A percentile compares a stretch with the other conserved stretches of the same genome.
Conservation (phyloP, 2,329 filamentous ascomycete genomes). For the Aspergillus fumigatus region DNA sequence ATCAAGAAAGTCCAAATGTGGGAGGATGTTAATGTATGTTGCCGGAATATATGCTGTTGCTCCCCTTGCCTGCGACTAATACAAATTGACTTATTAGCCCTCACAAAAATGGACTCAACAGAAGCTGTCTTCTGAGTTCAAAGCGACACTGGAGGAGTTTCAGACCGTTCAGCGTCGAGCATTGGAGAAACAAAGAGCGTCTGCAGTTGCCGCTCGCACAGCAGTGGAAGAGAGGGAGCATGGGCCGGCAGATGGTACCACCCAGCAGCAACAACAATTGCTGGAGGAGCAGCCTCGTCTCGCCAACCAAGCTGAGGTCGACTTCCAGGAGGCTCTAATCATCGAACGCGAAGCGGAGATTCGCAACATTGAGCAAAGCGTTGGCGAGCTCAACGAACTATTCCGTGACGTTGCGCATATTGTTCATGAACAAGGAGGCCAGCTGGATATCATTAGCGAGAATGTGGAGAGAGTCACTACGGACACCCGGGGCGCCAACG, state of each 20-base stretch:
- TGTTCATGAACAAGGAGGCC: constrained; percentile 86
- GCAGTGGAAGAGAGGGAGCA: constrained; percentile 60
- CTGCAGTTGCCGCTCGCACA: constrained; percentile 74
- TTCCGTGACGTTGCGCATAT: constrained; percentile 98
- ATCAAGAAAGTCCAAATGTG: constrained; percentile 86
- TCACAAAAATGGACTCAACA: constrained; percentile 95
- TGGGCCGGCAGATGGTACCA: constrained; percentile 31
- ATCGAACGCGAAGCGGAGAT: constrained; percentile 96
- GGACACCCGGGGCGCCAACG: constrained; percentile 78
- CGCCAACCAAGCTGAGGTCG: constrained; percentile 88
- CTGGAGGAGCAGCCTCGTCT: constrained; percentile 74
- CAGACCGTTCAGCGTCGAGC: constrained; percentile 85
- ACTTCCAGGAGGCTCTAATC: constrained; percentile 94
- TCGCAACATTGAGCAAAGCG: constrained; percentile 92
- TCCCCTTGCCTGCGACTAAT: constrained; percentile 1
- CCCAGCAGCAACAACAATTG: constrained; percentile 61
- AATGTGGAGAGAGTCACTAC: constrained; percentile 81
- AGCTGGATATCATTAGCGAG: constrained; percentile 78
- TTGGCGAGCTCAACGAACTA: constrained; percentile 90
- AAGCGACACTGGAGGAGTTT: constrained; percentile 82
- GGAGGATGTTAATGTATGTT: constrained; percentile 73
- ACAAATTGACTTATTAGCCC: constrained; percentile 52
- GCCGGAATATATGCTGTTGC: neutral
- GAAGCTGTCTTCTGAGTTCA: constrained; percentile 91
- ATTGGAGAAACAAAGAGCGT: constrained; percentile 87